A percentile compares a stretch with the other conserved stretches of the same genome.
Conservation (phyloP, 345 rosid species). For the Bruguiera parviflora region DNA sequence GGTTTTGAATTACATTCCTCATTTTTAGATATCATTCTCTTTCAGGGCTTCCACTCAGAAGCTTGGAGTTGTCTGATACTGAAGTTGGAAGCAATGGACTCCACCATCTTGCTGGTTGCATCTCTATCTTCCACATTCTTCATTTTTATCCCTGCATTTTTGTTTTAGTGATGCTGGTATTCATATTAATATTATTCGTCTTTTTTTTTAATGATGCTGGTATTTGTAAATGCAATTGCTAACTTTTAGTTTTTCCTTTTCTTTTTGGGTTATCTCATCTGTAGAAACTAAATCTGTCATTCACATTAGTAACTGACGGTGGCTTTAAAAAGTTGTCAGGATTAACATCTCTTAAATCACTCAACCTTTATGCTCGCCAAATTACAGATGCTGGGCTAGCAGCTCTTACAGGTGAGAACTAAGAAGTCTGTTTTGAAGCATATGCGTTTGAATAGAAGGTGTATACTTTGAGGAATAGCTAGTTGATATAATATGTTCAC, state of each 20-base stretch:
- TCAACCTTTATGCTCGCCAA: slow-evolving; percentile 74
- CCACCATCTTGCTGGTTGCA: slow-evolving; percentile 64
- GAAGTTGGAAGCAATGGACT: slow-evolving; percentile 71
- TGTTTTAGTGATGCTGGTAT: no score
- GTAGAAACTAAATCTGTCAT: slow-evolving; percentile 67
- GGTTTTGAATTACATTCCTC: no score
- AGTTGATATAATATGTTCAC: no score
- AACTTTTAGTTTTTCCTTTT: no score
- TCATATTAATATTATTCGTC: no score
- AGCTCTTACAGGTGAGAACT: slow-evolving; percentile 56
- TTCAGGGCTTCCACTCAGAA: slow-evolving; percentile 61
- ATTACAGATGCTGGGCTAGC: slow-evolving; percentile 86
- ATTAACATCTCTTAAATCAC: slow-evolving; percentile 71
- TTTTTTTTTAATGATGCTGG: no score
- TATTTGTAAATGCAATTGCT: no score
- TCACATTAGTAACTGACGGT: slow-evolving; percentile 70
- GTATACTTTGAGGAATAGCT: no score
- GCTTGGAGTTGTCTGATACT: slow-evolving; percentile 72
- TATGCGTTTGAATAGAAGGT: slow-evolving; percentile 5
- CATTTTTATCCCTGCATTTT: no score
- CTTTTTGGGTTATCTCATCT: no score
- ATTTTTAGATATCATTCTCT: not conserved
- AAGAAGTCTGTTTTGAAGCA: no score
- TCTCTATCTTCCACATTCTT: not conserved
- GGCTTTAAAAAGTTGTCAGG: no score